Evolutionary conservation across 257 asterid genomes (phyloP).

Genomic region (Salvia splendens): DNA sequence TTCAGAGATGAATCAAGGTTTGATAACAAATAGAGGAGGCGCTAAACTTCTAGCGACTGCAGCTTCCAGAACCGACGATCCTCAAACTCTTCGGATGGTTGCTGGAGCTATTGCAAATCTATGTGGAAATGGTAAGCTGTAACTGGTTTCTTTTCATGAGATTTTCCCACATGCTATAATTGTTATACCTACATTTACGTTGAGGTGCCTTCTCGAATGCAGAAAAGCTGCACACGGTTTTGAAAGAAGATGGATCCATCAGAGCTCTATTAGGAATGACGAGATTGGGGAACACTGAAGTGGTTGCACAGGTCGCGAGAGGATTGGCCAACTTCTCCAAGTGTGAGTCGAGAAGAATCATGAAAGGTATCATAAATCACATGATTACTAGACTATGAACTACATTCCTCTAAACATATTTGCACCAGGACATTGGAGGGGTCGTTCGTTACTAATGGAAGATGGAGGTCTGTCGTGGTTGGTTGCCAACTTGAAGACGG

Average conservation of each 20-base stretch:
- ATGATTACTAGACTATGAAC: background rate
- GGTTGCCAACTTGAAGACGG: slow-evolving; percentile 56
- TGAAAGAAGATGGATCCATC: slow-evolving; percentile 82
- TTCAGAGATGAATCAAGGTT: slow-evolving; percentile 73
- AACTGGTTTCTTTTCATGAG: background rate
- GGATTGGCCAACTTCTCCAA: slow-evolving; percentile 90
- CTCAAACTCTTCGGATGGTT: slow-evolving; percentile 88
- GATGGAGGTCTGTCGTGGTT: slow-evolving; percentile 80
- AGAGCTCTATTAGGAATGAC: slow-evolving; percentile 72
- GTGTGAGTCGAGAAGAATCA: slow-evolving; percentile 81
- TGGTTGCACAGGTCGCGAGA: slow-evolving; percentile 82
- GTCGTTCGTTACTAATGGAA: slow-evolving; percentile 73
- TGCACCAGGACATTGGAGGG: slow-evolving; percentile 63
- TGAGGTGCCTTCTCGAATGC: slow-evolving; percentile 29
- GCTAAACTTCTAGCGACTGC: slow-evolving; percentile 68
- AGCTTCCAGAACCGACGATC: slow-evolving; percentile 69
- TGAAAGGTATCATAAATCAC: slow-evolving; percentile 51
- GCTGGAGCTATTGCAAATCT: slow-evolving; percentile 97
- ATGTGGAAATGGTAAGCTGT: slow-evolving; percentile 81
- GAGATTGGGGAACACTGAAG: slow-evolving; percentile 61
- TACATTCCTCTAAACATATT: slow-evolving; percentile 26
- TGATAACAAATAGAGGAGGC: slow-evolving; percentile 78
- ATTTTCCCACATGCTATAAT: background rate
- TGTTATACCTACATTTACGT: background rate
- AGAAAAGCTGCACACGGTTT: slow-evolving; percentile 63